Evolutionary conservation across 305 asterid species (phyloP).

Genomic region (Fraxinus paxiana): DNA sequence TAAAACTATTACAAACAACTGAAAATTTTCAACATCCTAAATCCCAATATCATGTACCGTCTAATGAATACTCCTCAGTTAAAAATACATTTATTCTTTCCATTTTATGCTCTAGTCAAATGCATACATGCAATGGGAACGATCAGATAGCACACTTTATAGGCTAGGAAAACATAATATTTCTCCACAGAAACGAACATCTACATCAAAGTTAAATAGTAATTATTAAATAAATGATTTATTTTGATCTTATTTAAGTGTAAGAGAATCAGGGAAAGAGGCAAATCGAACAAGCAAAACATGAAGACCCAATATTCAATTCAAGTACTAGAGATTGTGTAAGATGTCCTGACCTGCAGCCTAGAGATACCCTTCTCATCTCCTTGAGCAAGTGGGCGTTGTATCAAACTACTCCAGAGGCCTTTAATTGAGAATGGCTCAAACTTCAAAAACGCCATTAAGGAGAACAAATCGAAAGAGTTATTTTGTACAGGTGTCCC

Average conservation of each 20-base stretch:
- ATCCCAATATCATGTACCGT: background rate
- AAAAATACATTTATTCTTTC: background rate
- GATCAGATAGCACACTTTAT: background rate
- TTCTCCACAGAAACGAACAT: background rate
- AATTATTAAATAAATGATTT: background rate
- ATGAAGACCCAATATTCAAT: background rate
- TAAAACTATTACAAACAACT: background rate
- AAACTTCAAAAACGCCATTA: conserved; percentile 73
- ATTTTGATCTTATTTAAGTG: background rate
- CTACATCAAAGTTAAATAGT: background rate
- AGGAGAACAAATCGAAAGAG: conserved; percentile 72
- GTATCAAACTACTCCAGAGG: conserved; percentile 78
- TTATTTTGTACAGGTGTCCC: conserved; percentile 89
- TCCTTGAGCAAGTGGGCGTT: conserved; percentile 75
- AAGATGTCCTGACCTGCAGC: conserved; percentile 57
- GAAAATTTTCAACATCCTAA: background rate
- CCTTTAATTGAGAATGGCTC: conserved; percentile 77
- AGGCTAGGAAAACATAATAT: background rate
- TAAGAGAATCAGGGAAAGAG: background rate
- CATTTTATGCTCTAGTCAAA: background rate
- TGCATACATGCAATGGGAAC: background rate
- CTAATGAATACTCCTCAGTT: background rate
- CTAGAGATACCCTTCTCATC: conserved; percentile 70
- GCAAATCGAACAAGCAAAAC: background rate
- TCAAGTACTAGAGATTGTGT: background rate